phyloP scores from a whole-genome alignment of 805 yeast genomes.

The Ogataea siamensis region DNA sequence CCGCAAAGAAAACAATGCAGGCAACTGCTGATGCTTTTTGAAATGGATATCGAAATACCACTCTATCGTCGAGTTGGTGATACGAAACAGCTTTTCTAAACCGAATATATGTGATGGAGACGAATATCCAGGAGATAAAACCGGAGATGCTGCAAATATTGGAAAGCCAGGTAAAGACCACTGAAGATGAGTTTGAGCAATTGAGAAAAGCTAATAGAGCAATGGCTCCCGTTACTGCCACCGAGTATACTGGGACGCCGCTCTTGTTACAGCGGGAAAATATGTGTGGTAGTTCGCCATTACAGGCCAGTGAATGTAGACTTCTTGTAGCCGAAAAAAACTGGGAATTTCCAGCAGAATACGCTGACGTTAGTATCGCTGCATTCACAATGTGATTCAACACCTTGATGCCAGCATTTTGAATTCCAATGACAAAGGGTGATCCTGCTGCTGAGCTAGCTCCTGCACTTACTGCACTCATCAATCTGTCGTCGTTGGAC shows the following conservation, averaged over 20 bases:
- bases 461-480: slow-evolving; percentile 49
- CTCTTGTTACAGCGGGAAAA: slow-evolving; percentile 57
- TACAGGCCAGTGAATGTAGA: slow-evolving; percentile 66
- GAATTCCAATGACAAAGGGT: slow-evolving; percentile 84
- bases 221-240: slow-evolving; percentile 47
- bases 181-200: slow-evolving; percentile 53
- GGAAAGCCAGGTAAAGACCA: slow-evolving; percentile 65
- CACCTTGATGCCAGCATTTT: slow-evolving; percentile 61
- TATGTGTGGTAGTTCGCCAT: slow-evolving; percentile 70
- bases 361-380: slow-evolving; percentile 52
- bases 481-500: slow-evolving; percentile 39
- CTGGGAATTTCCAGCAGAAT: slow-evolving; percentile 73
- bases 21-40: slow-evolving; percentile 61
- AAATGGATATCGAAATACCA: slow-evolving; percentile 53
- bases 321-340: slow-evolving; percentile 74
- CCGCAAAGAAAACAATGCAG: slow-evolving; percentile 39
- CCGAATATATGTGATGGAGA: slow-evolving; percentile 53
- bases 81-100: slow-evolving; percentile 61
- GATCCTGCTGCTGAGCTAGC: slow-evolving; percentile 68
- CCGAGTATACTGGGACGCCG: slow-evolving; percentile 68
- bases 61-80: slow-evolving; percentile 51
- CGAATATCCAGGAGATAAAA: slow-evolving; percentile 60
- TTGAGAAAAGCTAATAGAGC: slow-evolving; percentile 65
- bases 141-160: slow-evolving; percentile 68
- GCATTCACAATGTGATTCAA: slow-evolving; percentile 79